Evolutionary conservation across 2,329 filamentous ascomycete genomes (phyloP).

Genomic region (Polytolypa hystricis): DNA sequence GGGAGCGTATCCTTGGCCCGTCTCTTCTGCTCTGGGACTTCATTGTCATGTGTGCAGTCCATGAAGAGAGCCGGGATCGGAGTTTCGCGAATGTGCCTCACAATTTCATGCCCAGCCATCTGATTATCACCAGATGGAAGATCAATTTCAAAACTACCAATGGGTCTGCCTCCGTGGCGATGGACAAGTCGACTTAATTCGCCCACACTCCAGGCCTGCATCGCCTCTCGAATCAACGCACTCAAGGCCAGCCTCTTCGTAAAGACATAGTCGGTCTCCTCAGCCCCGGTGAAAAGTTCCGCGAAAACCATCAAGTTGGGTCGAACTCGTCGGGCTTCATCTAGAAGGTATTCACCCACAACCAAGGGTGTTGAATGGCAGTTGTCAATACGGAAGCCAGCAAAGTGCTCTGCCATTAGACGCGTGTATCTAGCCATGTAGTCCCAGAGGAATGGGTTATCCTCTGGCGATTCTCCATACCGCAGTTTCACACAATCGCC

Average conservation of each 20-base stretch:
- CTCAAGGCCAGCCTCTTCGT: slow-evolving; percentile 86
- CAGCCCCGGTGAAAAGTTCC: slow-evolving; percentile 89
- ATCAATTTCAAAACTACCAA: slow-evolving; percentile 95
- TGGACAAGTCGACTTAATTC: slow-evolving; percentile 91
- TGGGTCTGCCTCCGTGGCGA: slow-evolving; percentile 82
- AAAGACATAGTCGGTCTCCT: slow-evolving; percentile 93
- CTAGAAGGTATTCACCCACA: slow-evolving; percentile 87
- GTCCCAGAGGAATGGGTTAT: slow-evolving; percentile 90
- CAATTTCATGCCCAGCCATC: slow-evolving; percentile 43
- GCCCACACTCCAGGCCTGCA: slow-evolving; percentile 94
- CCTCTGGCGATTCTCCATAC: slow-evolving; percentile 67
- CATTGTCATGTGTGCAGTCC: slow-evolving; percentile 99
- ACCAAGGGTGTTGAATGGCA: slow-evolving; percentile 92
- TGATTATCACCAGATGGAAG: slow-evolving; percentile 57
- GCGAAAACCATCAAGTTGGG: slow-evolving; percentile 86
- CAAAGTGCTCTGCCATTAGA: slow-evolving; percentile 88
- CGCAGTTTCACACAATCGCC: slow-evolving; percentile 95
- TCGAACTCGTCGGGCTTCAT: slow-evolving; percentile 79
- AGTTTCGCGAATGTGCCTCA: slow-evolving; percentile 73
- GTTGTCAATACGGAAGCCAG: slow-evolving; percentile 93
- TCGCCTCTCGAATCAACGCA: slow-evolving; percentile 87
- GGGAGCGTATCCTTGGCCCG: slow-evolving; percentile 89
- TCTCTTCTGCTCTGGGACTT: slow-evolving; percentile 87
- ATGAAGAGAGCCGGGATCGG: slow-evolving; percentile 93
- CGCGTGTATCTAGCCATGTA: slow-evolving; percentile 90